phyloP scores from a whole-genome alignment of 2,329 filamentous ascomycete genomes.

The Fusarium sp. region DNA sequence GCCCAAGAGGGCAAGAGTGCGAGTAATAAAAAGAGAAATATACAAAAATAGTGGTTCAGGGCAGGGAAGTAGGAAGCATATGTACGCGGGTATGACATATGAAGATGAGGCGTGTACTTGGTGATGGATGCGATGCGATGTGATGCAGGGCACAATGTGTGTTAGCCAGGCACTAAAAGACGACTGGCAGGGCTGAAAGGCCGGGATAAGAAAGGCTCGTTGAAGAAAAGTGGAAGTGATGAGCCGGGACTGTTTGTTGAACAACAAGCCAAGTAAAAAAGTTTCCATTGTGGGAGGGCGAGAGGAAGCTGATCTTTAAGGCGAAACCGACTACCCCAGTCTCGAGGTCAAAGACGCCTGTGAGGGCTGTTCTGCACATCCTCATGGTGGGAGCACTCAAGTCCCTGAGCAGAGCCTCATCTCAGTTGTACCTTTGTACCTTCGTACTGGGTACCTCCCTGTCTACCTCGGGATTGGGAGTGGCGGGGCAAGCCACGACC shows the following conservation, averaged over 20 bases:
- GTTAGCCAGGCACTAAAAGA: conserved; percentile 23
- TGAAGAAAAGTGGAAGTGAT: background rate
- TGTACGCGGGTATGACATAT: background rate
- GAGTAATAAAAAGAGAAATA: background rate
- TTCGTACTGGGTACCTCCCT: background rate
- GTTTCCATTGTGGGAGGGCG: conserved; percentile 23
- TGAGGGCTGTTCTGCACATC: background rate
- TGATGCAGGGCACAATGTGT: conserved; percentile 13
- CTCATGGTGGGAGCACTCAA: conserved; percentile 7
- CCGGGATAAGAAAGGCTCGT: background rate
- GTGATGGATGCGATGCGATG: conserved; percentile 2
- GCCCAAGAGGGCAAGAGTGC: background rate
- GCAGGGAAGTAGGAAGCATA: background rate
- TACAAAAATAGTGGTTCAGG: background rate
- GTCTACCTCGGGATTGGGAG: conserved; percentile 5
- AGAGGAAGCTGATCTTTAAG: conserved; percentile 28
- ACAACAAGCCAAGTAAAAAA: background rate
- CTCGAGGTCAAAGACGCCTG: conserved; percentile 12
- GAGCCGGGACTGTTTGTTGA: background rate
- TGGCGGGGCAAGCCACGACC: conserved; percentile 21
- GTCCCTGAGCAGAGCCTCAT: conserved; percentile 31
- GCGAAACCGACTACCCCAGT: conserved; percentile 12
- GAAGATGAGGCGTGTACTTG: background rate
- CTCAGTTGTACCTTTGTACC: background rate
- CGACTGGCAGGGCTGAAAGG: background rate